Base-by-base conservation (phyloP, 2,329 filamentous ascomycete genomes). In the Cryphonectria radicalis region DNA sequence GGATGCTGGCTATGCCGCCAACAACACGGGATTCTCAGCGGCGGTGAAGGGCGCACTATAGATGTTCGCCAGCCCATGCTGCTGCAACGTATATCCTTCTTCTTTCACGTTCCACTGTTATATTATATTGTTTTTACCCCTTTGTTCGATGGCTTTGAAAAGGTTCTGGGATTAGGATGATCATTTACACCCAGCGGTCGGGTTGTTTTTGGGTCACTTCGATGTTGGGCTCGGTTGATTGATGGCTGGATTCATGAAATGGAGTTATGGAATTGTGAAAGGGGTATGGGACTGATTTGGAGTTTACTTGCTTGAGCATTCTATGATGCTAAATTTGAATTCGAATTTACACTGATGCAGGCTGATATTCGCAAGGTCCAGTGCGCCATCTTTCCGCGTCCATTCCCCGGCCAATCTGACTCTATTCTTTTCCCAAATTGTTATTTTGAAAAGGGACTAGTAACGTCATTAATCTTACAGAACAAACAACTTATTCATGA, bases 1-100 rank as follows among this genome's bases (percentile, higher is more conserved):
- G 70, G 68, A 72, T 70, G 67, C 70, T 10, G 67, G 67, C 3
- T 64, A 64, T 22, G 68, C 68, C 28, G 55, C 66, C 37, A 22
- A 5, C 11, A 69, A 70, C 37, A 50, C 22, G 4, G 70, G 63
- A 1, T 72, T 70, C 40, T 65, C 59, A 3, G 46, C 55, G 4
- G 70, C 68, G 42, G 68, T 72, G 25, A 72, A 72, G 67, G 25
- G 43, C 35, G 63, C 63, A 28, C 17, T 64, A 40, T 59, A 57
- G 17, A 4, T 5, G 55, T 13, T 59, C 55, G 55, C 28, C 28
- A 4, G 19, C 55, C 19, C 14, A 32, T 32, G 13, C 55, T 32
- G 13, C 28, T 19, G 14, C 55, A 59, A 35, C 3, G 25, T 19
- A 35, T 5, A 17, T 32, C 14, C 28, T 28, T 32, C 32, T 32